Conservation (phyloP, 371 early-diverging fungal genomes). For the Mucor ambiguus region DNA sequence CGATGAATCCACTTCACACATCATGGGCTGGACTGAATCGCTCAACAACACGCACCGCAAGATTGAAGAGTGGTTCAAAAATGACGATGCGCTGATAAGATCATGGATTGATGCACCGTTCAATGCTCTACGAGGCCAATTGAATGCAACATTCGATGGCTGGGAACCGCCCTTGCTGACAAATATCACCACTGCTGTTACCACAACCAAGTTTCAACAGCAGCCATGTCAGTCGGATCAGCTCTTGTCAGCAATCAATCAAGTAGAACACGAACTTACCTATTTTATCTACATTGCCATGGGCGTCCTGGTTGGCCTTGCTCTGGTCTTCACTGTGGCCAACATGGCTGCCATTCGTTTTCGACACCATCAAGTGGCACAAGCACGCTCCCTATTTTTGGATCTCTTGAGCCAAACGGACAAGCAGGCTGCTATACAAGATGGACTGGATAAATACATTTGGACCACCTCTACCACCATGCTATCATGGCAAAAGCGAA, state of each 20-base stretch:
- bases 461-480: not conserved
- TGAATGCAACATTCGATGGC: slow-evolving; percentile 20
- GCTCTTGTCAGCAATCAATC: not conserved
- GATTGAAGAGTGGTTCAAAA: slow-evolving; percentile 32
- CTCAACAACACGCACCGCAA: slow-evolving; percentile 24
- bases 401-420: not conserved
- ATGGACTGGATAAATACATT: not conserved
- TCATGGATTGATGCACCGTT: slow-evolving; percentile 28
- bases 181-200: not conserved
- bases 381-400: slow-evolving; percentile 4
- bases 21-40: slow-evolving; percentile 26
- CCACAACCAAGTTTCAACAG: not conserved
- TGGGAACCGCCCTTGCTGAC: slow-evolving; percentile 14
- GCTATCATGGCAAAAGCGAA: not conserved
- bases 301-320: not conserved
- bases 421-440: not conserved
- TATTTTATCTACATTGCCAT: not conserved
- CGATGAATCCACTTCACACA: not conserved
- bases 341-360: not conserved
- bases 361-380: slow-evolving; percentile 5
- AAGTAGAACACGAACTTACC: not conserved
- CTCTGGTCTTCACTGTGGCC: not conserved
- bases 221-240: slow-evolving; percentile 3
- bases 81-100: slow-evolving; percentile 17
- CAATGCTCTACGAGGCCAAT: slow-evolving; percentile 18